Conservation (phyloP, 306 rosid species). For the Glycine tomentella region DNA sequence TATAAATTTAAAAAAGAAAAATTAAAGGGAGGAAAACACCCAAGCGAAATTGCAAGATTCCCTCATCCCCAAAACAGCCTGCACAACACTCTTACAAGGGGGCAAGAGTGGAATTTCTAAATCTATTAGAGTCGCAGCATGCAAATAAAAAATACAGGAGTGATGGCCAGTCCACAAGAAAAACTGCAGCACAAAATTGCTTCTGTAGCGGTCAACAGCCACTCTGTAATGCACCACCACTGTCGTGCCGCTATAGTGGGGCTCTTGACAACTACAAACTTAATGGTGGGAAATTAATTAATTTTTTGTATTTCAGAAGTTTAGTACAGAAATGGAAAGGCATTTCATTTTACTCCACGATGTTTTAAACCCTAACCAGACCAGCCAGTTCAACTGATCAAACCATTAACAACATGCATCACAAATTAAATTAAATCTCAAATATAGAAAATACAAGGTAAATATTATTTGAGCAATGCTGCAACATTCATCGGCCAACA, state of each 20-base stretch:
- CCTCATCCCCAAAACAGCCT: not conserved
- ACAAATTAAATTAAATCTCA: conserved; percentile 22
- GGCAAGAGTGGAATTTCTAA: not conserved
- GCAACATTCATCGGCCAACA: not conserved
- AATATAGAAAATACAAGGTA: conserved; percentile 20
- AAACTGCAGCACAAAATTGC: not conserved
- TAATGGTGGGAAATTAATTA: conserved; percentile 15
- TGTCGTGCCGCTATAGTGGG: not conserved
- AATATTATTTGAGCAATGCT: conserved; percentile 6
- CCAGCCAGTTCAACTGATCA: not conserved
- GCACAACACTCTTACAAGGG: not conserved
- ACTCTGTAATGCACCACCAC: not conserved
- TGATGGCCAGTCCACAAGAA: not conserved
- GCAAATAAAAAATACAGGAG: not conserved
- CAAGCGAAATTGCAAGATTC: not conserved
- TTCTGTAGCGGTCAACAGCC: not conserved
- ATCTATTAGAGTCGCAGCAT: not conserved
- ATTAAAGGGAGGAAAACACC: not conserved
- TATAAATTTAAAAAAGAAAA: too few species aligned
- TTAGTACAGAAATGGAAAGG: not conserved
- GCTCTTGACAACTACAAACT: not conserved
- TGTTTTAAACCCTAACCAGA: conserved; percentile 19
- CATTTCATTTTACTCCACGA: conserved; percentile 14
- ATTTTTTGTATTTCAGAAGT: not conserved
- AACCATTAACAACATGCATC: conserved; percentile 11